phyloP scores from a whole-genome alignment of 441 rosid genomes.

The Metrosideros polymorpha region DNA sequence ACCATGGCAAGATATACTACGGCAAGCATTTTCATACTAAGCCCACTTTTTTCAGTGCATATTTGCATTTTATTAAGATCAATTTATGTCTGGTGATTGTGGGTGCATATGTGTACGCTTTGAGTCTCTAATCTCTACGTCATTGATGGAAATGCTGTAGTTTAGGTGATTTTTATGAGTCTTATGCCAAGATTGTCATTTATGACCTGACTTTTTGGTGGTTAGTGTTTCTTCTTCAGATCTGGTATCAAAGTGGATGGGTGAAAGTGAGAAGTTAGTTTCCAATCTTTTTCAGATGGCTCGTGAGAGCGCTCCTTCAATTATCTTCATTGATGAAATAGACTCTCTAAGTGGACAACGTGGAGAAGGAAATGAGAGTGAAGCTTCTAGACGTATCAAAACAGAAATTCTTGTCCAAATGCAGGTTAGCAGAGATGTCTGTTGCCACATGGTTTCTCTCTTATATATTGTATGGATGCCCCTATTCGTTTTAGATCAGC shows the following conservation, averaged over 20 bases:
- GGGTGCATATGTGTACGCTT: not conserved
- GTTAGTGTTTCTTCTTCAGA: conserved; percentile 91
- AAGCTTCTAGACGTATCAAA: conserved; percentile 99
- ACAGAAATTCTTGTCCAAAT: conserved; percentile 99
- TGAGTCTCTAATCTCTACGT: not conserved
- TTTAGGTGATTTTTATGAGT: not conserved
- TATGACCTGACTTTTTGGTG: conserved; percentile 4
- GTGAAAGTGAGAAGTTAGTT: conserved; percentile 98
- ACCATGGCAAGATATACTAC: not conserved
- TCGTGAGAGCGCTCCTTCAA: conserved; percentile 97
- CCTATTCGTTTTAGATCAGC: not conserved
- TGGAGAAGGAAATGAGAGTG: conserved; percentile 99
- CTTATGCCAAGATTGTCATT: not conserved
- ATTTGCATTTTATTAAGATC: not conserved
- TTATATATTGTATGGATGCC: not conserved
- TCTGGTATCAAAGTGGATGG: conserved; percentile 99
- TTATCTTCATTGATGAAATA: conserved; percentile 93
- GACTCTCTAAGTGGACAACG: conserved; percentile 97
- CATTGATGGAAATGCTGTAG: not conserved
- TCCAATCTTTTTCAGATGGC: conserved; percentile 98
- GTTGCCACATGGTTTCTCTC: not conserved
- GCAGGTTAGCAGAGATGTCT: conserved; percentile 52
- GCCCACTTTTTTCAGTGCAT: not conserved
- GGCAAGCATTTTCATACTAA: not conserved
- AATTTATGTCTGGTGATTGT: not conserved